Evolutionary conservation across 805 yeast genomes (phyloP).

Genomic region (Schwanniomyces sp.): DNA sequence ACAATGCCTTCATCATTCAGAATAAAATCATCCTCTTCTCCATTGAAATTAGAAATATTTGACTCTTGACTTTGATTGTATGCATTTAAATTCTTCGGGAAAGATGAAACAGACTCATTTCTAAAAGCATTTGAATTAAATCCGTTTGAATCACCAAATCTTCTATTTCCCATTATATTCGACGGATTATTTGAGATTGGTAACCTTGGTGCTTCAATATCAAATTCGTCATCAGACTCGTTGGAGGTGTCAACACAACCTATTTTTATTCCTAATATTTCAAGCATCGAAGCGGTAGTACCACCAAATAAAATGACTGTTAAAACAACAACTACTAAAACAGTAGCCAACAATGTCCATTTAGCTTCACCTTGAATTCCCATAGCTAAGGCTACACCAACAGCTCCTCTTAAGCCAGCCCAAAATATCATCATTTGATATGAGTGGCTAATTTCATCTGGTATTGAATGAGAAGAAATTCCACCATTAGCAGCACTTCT

Average conservation of each 20-base stretch:
- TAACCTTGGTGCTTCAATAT: conserved; percentile 70
- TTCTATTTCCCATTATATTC: conserved; percentile 15
- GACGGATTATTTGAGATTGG: conserved; percentile 13
- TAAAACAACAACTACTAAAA: conserved; percentile 91
- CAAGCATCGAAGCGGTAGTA: conserved; percentile 97
- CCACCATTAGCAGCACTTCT: conserved; percentile 38
- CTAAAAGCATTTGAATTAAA: conserved; percentile 11
- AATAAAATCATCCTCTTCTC: conserved; percentile 20
- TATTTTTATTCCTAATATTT: conserved; percentile 86
- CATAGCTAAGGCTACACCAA: conserved; percentile 98
- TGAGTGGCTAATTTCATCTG: conserved; percentile 90
- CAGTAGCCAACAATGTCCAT: conserved; percentile 87
- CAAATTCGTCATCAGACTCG: conserved; percentile 93
- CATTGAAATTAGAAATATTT: conserved; percentile 19
- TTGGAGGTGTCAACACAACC: conserved; percentile 77
- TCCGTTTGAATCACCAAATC: conserved; percentile 9
- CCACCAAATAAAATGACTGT: conserved; percentile 98
- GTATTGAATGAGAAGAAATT: conserved; percentile 40
- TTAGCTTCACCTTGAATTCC: conserved; percentile 95
- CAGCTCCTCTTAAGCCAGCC: conserved; percentile 99
- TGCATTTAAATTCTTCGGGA: conserved; percentile 6
- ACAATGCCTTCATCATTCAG: conserved; percentile 38
- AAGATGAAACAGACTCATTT: conserved; percentile 27
- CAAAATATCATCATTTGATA: conserved; percentile 99
- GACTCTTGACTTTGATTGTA: conserved; percentile 6